These are phyloP conservation scores for Sphaerulina populicola DNA, from an alignment of 2,329 filamentous ascomycete species.

Conservation along the genomic window DNA sequence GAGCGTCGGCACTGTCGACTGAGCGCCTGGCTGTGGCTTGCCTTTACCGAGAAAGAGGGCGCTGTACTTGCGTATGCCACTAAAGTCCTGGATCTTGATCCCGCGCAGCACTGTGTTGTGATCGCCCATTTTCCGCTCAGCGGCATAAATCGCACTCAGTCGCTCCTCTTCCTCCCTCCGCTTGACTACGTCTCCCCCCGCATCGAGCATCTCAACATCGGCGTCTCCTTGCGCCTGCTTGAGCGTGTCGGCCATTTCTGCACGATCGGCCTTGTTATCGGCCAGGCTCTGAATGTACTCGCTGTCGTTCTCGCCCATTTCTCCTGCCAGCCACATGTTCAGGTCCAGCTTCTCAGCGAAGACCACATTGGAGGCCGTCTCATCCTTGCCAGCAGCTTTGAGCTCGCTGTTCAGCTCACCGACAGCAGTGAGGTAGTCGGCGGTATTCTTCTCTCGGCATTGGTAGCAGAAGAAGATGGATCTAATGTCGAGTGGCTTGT, in stretches of 20 bases:
- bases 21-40: slow-evolving; percentile 47
- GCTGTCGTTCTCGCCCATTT: slow-evolving; percentile 69
- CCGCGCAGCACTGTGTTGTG: slow-evolving; percentile 81
- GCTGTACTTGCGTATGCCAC: slow-evolving; percentile 66
- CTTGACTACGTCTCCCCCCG: slow-evolving; percentile 33
- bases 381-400: slow-evolving; percentile 43
- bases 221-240: slow-evolving; percentile 33
- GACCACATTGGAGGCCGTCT: slow-evolving; percentile 74
- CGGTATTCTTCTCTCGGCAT: slow-evolving; percentile 81
- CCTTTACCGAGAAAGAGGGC: slow-evolving; percentile 28
- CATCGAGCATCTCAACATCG: slow-evolving; percentile 36
- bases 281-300: slow-evolving; percentile 85
- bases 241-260: slow-evolving; percentile 46
- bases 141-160: slow-evolving; percentile 79
- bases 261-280: slow-evolving; percentile 48
- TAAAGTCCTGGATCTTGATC: slow-evolving; percentile 86
- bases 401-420: slow-evolving; percentile 74
- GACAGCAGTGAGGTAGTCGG: slow-evolving; percentile 81
- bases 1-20: slow-evolving; percentile 40
- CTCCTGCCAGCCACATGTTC: slow-evolving; percentile 86
- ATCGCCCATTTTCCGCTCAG: slow-evolving; percentile 85
- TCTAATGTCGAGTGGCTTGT: slow-evolving; percentile 56
- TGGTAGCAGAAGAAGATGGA: slow-evolving; percentile 95
- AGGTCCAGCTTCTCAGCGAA: slow-evolving; percentile 89
- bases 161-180: slow-evolving; percentile 69